phyloP scores from a whole-genome alignment of 1,284 basidiomycete species.

The Ceratorhiza oryzae-sativae region DNA sequence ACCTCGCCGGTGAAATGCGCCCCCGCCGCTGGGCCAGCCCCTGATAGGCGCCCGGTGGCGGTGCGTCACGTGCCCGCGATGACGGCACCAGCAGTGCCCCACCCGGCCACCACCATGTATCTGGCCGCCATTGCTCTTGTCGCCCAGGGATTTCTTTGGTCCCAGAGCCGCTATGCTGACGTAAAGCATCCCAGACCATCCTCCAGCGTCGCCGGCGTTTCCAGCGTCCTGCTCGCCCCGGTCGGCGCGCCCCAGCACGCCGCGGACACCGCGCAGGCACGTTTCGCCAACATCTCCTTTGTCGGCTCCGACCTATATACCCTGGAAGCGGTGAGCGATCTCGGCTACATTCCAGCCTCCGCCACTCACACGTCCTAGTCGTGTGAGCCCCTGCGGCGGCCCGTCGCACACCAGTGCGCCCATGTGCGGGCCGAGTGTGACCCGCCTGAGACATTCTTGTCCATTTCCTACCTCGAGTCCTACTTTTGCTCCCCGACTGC shows the following conservation, averaged over 20 bases:
- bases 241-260: neutral
- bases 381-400: constrained; percentile 68
- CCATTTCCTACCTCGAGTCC: constrained; percentile 67
- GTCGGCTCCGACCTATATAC: neutral
- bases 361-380: constrained; percentile 47
- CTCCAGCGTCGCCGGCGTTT: neutral
- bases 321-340: constrained; percentile 11
- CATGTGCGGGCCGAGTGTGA: constrained; percentile 66
- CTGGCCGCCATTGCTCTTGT: constrained; percentile 6
- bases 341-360: neutral
- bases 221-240: neutral
- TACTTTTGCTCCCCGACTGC: constrained; percentile 71
- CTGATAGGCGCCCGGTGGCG: constrained; percentile 29
- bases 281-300: constrained; percentile 3
- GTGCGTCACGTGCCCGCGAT: constrained; percentile 27
- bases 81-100: neutral
- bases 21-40: no score
- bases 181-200: neutral
- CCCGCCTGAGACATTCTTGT: constrained; percentile 66
- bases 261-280: neutral
- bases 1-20: constrained; percentile 4
- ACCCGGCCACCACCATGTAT: constrained; percentile 24
- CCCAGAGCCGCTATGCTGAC: constrained; percentile 40
- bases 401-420: constrained; percentile 65
- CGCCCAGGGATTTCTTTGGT: constrained; percentile 42